Base-by-base conservation (phyloP, 139 green algal genomes). In the Pleodorina starrii region DNA sequence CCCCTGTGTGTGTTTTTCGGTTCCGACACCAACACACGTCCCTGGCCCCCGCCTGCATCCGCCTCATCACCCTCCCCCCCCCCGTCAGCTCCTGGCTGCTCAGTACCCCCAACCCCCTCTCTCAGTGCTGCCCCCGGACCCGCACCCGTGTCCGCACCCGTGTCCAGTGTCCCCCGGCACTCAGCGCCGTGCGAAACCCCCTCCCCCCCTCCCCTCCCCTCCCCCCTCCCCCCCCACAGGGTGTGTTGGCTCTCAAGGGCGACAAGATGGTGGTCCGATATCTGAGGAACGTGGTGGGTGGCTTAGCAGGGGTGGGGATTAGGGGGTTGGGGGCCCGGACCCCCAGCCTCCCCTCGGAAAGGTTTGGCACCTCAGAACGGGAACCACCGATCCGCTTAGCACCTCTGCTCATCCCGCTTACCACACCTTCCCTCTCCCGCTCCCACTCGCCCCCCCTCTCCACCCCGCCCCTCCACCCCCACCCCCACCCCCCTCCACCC, bases 201-300 rank as follows among this genome's bases (percentile, higher is more conserved):
- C 14, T 25, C 73, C 51, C 17, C 51, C 51, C 51, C 51, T 17
- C 17, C 51, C 51, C 17, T 17, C 51, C 51, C 51, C 51, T 60
- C 51, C 51, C 17, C 51, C 51, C 51, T 17, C 51, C 17, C 51
- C 51, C 17, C 51, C 48, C 35, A 25, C 78, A 96, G 89, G 90
- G 86, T 43, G 93, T 91, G 12, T 81, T 87, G 60, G 90, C 95
- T 0, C 90, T 96, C 5, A 91, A 97, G 91, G 95, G 96, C 0
- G 96, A 97, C 78, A 75, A 89, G 0, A 81, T 99, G 89, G 91
- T 98, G 59, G 46, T 94, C 17, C 95, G 95, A 79, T 98, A 96
- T 84, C 90, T 98, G 59, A 80, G 80, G 7, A 92, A 98, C 83
- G 88, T 92, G 54, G 83, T 88, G 87, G 59, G 83, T 57, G 38